Evolutionary conservation across 2,329 filamentous ascomycete species (phyloP).

Genomic region (Diaporthe ampelina): DNA sequence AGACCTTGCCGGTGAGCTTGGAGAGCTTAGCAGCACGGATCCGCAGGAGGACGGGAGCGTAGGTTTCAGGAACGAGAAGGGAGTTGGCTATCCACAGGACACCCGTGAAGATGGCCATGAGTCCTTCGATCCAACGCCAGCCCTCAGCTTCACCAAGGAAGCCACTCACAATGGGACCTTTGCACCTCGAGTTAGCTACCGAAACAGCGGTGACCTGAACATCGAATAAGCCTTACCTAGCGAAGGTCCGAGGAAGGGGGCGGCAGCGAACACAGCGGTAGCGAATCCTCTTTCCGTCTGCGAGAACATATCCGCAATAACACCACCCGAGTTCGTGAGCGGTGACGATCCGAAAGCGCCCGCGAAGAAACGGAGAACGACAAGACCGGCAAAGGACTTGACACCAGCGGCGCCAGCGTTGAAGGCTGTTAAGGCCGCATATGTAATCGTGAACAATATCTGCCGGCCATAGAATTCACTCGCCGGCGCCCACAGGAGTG

Average conservation of each 20-base stretch:
- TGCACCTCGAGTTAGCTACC: slow-evolving; percentile 2
- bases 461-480: slow-evolving; percentile 71
- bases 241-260: slow-evolving; percentile 76
- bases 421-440: slow-evolving; percentile 70
- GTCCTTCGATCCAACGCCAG: slow-evolving; percentile 79
- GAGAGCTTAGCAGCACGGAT: slow-evolving; percentile 66
- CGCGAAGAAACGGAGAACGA: slow-evolving; percentile 75
- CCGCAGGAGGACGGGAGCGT: slow-evolving; percentile 70
- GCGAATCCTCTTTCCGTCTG: slow-evolving; percentile 68
- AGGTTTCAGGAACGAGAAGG: slow-evolving; percentile 71
- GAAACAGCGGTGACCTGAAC: too few species aligned
- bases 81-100: slow-evolving; percentile 68
- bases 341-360: slow-evolving; percentile 73
- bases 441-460: slow-evolving; percentile 70
- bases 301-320: slow-evolving; percentile 73
- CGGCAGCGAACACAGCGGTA: slow-evolving; percentile 73
- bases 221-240: slow-evolving; percentile 48
- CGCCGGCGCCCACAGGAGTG: slow-evolving; percentile 44
- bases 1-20: slow-evolving; percentile 67
- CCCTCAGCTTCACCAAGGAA: slow-evolving; percentile 75
- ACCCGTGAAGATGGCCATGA: slow-evolving; percentile 75
- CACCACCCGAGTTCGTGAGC: slow-evolving; percentile 73
- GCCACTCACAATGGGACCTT: slow-evolving; percentile 74
- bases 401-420: slow-evolving; percentile 71
- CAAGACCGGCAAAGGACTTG: slow-evolving; percentile 68